Evolutionary conservation across 306 rosid species (phyloP).

Genomic region (Lathyrus tuberosus): DNA sequence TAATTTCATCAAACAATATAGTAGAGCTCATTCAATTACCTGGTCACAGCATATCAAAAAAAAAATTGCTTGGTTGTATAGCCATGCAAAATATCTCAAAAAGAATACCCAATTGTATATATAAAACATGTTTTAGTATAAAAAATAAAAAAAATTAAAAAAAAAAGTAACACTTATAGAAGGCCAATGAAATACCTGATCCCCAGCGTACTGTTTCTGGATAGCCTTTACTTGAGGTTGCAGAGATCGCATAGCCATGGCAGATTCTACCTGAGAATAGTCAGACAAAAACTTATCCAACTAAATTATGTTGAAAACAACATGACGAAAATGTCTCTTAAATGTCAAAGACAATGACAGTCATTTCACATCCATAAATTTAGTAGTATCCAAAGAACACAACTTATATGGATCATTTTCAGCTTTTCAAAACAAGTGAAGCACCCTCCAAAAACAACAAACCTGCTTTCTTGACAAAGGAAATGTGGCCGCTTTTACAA

Average conservation of each 20-base stretch:
- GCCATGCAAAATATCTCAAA: slow-evolving; percentile 2
- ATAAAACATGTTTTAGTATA: slow-evolving; percentile 3
- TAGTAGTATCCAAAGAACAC: slow-evolving; percentile 24
- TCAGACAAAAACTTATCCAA: slow-evolving; percentile 22
- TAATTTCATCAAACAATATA: slow-evolving; percentile 14
- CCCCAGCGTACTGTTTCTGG: slow-evolving; percentile 83
- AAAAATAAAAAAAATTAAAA: too few species aligned
- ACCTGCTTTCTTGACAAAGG: slow-evolving; percentile 92
- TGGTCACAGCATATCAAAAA: background rate
- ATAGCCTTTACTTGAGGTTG: slow-evolving; percentile 92
- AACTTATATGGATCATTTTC: slow-evolving; percentile 19
- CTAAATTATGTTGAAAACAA: background rate
- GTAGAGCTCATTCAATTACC: slow-evolving; percentile 22
- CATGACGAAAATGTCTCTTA: background rate
- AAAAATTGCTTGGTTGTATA: slow-evolving; percentile 9
- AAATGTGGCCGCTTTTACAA: slow-evolving; percentile 85
- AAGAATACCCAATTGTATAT: slow-evolving; percentile 4
- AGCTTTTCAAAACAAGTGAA: slow-evolving; percentile 21
- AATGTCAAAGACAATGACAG: slow-evolving; percentile 8
- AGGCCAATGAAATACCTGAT: slow-evolving; percentile 65
- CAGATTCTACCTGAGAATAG: slow-evolving; percentile 78
- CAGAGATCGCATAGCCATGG: slow-evolving; percentile 86
- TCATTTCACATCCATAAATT: slow-evolving; percentile 29
- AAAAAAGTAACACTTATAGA: slow-evolving; percentile 1
- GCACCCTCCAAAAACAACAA: slow-evolving; percentile 32